phyloP scores from a whole-genome alignment of 257 asterid species.

The Solanum pinnatisectum region DNA sequence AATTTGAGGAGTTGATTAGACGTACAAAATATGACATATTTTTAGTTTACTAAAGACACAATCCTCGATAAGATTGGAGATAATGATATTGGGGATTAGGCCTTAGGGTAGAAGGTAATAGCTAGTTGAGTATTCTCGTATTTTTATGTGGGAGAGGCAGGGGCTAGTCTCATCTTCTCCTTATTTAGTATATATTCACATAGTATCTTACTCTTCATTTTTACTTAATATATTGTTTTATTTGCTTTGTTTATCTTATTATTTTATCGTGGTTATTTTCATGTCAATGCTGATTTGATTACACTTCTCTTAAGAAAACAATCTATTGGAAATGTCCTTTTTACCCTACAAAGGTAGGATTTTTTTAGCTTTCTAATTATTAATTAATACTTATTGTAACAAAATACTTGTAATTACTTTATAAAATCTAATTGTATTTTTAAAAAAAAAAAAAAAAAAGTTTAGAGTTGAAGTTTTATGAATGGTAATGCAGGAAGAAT shows the following conservation, averaged over 20 bases:
- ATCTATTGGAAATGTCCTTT: background rate
- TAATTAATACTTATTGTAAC: no score
- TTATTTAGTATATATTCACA: background rate
- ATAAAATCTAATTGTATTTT: no score
- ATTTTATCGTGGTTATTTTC: background rate
- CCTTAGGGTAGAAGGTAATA: background rate
- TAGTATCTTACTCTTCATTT: background rate
- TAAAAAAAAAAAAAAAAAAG: no score
- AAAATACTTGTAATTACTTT: no score
- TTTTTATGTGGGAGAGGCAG: background rate
- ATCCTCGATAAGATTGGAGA: background rate
- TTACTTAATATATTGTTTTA: background rate
- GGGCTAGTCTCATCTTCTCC: background rate
- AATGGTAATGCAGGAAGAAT: constrained; percentile 46
- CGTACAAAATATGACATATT: background rate
- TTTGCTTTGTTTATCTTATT: background rate
- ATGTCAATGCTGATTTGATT: background rate
- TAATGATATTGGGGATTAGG: background rate
- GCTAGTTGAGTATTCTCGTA: background rate
- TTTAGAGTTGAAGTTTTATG: background rate
- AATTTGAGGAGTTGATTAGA: background rate
- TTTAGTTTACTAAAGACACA: background rate
- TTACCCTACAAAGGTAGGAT: background rate
- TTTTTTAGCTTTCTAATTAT: no score
- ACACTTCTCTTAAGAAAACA: background rate